A percentile compares a stretch with the other conserved stretches of the same genome.
Conservation (phyloP, 2,329 filamentous ascomycete genomes). For the Cladosporium sphaerospermum region DNA sequence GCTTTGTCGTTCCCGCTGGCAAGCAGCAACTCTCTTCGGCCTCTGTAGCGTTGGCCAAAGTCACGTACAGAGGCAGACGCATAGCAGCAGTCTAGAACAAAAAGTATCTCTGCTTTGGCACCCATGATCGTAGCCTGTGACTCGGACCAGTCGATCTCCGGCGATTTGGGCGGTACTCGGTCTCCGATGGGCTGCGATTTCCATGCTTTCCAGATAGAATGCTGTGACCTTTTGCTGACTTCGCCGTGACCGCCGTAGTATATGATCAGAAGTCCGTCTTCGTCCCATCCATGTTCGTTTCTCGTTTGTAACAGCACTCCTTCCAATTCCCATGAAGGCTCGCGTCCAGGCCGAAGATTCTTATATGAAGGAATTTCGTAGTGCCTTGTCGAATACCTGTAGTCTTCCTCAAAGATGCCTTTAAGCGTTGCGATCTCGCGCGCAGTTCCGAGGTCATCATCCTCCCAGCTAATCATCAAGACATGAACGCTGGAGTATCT, state of each 20-base stretch:
- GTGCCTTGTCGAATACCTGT: not conserved
- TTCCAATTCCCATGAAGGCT: not conserved
- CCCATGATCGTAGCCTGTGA: slow-evolving; percentile 12
- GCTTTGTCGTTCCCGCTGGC: not conserved
- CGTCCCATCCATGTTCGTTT: not conserved
- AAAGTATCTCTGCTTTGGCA: slow-evolving; percentile 14
- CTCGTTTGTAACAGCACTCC: not conserved
- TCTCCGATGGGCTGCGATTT: not conserved
- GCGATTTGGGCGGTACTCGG: not conserved
- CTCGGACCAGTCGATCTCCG: slow-evolving; percentile 13
- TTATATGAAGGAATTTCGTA: not conserved
- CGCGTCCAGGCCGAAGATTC: not conserved
- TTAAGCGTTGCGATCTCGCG: not conserved
- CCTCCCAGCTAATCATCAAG: not conserved
- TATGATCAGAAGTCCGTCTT: slow-evolving; percentile 12
- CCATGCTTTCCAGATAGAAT: slow-evolving; percentile 1
- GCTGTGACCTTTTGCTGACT: not conserved
- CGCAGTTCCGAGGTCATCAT: not conserved
- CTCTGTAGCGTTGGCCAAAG: not conserved
- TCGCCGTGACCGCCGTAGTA: slow-evolving; percentile 17
- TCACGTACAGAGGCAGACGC: slow-evolving; percentile 4
- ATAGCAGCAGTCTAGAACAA: slow-evolving; percentile 20
- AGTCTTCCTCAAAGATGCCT: not conserved
- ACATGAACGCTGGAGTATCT: not conserved
- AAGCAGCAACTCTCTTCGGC: not conserved